phyloP scores from a whole-genome alignment of 306 rosid species.

The Rubus idaeus region DNA sequence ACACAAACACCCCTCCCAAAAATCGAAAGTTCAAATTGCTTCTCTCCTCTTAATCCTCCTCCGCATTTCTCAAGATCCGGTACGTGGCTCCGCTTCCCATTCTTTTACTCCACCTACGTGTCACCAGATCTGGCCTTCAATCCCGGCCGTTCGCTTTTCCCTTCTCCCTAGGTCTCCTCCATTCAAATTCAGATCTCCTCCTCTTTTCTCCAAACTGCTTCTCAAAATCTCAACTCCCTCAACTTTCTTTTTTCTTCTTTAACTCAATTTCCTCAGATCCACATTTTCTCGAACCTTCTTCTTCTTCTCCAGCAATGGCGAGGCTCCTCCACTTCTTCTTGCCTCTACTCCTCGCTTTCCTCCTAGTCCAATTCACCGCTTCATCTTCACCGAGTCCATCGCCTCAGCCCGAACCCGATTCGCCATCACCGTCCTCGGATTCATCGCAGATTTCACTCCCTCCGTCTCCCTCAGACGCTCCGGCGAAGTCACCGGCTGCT shows the following conservation, averaged over 20 bases:
- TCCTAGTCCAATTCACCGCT: conserved; percentile 23
- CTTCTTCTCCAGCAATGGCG: conserved; percentile 35
- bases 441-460: neutral
- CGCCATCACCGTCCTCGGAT: conserved; percentile 26
- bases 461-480: conserved; percentile 38
- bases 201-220: conserved; percentile 9
- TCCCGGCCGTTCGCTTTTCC: conserved; percentile 33
- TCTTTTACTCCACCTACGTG: conserved; percentile 31
- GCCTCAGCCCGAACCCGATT: conserved; percentile 8
- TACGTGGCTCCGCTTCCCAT: conserved; percentile 14
- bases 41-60: neutral
- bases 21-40: neutral
- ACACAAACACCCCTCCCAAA: neutral
- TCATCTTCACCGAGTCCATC: conserved; percentile 37
- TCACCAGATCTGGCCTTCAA: conserved; percentile 26
- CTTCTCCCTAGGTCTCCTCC: conserved; percentile 24
- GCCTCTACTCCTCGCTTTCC: conserved; percentile 23
- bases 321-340: conserved; percentile 19
- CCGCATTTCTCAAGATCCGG: conserved; percentile 21
- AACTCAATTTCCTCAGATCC: conserved; percentile 37
- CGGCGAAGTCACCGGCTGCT: neutral
- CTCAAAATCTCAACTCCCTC: conserved; percentile 4
- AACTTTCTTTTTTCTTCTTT: conserved; percentile 3
- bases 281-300: conserved; percentile 19
- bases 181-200: conserved; percentile 44